phyloP scores from a whole-genome alignment of 2,329 filamentous ascomycete species.

The Periconia sp. region DNA sequence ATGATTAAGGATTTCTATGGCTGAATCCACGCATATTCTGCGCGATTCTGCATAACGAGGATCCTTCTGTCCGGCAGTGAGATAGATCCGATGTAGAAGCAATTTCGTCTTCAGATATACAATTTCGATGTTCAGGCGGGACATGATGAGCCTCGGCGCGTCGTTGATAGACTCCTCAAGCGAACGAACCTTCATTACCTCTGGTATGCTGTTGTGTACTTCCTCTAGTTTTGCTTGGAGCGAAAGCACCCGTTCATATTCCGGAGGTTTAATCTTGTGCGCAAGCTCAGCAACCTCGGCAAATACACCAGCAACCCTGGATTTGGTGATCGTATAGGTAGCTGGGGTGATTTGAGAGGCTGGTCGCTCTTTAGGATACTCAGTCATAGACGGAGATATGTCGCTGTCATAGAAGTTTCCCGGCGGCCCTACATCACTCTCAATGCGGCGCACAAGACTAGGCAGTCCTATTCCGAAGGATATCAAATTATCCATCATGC shows the following conservation, averaged over 20 bases:
- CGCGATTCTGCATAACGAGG: slow-evolving; percentile 46
- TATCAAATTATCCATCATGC: slow-evolving; percentile 36
- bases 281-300: slow-evolving; percentile 43
- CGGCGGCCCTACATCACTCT: slow-evolving; percentile 39
- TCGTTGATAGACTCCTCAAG: slow-evolving; percentile 51
- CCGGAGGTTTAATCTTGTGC: slow-evolving; percentile 39
- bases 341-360: slow-evolving; percentile 26
- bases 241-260: slow-evolving; percentile 41
- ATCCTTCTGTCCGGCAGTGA: slow-evolving; percentile 44
- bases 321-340: slow-evolving; percentile 41
- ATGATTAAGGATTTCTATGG: slow-evolving; percentile 51
- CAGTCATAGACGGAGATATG: slow-evolving; percentile 32
- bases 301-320: slow-evolving; percentile 38
- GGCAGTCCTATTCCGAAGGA: slow-evolving; percentile 41
- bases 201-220: slow-evolving; percentile 37
- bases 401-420: slow-evolving; percentile 43
- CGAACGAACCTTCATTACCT: slow-evolving; percentile 39
- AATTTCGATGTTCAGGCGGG: slow-evolving; percentile 54
- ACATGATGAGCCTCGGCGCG: slow-evolving; percentile 54
- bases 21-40: slow-evolving; percentile 50
- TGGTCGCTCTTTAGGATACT: slow-evolving; percentile 20
- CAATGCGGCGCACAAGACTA: slow-evolving; percentile 30
- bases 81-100: slow-evolving; percentile 57
- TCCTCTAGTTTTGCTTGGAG: slow-evolving; percentile 41
- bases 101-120: slow-evolving; percentile 55